Evolutionary conservation across 441 rosid species (phyloP).

Genomic region (Sinapis alba): DNA sequence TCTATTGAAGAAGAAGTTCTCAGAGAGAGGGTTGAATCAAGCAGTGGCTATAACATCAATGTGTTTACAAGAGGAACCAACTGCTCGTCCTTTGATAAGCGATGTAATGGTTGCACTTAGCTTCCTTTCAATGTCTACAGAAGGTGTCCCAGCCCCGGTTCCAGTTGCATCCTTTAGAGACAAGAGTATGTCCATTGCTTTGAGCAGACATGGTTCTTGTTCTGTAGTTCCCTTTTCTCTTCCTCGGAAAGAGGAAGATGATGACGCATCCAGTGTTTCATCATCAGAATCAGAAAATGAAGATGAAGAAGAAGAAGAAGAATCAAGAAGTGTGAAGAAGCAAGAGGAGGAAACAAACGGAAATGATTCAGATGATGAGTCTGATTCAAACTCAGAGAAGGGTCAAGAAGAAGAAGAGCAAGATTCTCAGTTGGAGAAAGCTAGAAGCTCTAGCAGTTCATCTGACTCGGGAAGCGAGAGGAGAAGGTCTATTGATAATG

Average conservation of each 20-base stretch:
- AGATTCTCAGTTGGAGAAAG: slow-evolving; percentile 23
- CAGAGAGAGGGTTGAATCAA: slow-evolving; percentile 79
- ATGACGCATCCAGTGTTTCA: slow-evolving; percentile 1
- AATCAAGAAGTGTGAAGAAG: not conserved
- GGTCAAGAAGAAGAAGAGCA: not conserved
- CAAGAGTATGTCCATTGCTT: slow-evolving; percentile 33
- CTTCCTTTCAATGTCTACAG: slow-evolving; percentile 56
- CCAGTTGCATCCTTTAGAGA: slow-evolving; percentile 38
- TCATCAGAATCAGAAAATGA: slow-evolving; percentile 14
- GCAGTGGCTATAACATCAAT: slow-evolving; percentile 89
- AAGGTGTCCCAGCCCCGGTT: slow-evolving; percentile 32
- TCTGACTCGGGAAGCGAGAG: slow-evolving; percentile 24
- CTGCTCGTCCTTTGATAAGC: slow-evolving; percentile 81
- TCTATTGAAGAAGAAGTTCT: slow-evolving; percentile 49
- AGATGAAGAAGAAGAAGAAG: slow-evolving; percentile 9
- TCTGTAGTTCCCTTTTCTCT: slow-evolving; percentile 13
- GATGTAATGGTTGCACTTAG: slow-evolving; percentile 73
- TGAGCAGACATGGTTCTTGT: slow-evolving; percentile 31
- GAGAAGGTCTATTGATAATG: slow-evolving; percentile 22
- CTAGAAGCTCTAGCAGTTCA: slow-evolving; percentile 25
- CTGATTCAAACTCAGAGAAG: slow-evolving; percentile 9
- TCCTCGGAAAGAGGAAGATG: slow-evolving; percentile 21
- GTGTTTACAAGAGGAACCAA: slow-evolving; percentile 86
- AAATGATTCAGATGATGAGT: slow-evolving; percentile 5
- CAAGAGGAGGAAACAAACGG: not conserved